Conservation (phyloP, 148 eudicot species). For the Camellia granthamiana region DNA sequence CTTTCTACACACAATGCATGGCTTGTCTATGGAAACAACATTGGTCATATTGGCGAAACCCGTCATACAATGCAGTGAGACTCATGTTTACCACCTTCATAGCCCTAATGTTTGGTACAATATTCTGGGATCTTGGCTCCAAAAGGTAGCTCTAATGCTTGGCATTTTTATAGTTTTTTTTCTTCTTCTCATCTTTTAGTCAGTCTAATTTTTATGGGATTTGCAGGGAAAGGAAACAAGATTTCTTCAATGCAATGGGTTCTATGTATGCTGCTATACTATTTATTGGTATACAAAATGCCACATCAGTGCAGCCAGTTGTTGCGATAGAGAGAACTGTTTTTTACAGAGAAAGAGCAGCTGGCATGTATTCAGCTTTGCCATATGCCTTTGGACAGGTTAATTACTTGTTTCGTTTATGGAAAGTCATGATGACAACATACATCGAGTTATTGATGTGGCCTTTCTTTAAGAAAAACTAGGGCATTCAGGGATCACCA, state of each 20-base stretch:
- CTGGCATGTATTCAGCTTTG: slow-evolving; percentile 61
- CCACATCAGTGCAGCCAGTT: slow-evolving; percentile 48
- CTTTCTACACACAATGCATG: slow-evolving; percentile 34
- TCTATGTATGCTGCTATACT: slow-evolving; percentile 46
- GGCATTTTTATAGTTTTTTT: background rate
- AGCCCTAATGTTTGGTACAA: slow-evolving; percentile 52
- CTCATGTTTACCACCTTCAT: slow-evolving; percentile 48
- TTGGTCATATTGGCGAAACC: slow-evolving; percentile 63
- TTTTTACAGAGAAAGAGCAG: slow-evolving; percentile 58
- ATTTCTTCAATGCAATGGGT: slow-evolving; percentile 53
- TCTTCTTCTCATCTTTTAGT: background rate
- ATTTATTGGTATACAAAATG: slow-evolving; percentile 47
- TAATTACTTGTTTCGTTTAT: background rate
- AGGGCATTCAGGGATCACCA: no score
- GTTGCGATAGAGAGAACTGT: slow-evolving; percentile 54
- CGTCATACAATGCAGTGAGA: slow-evolving; percentile 55
- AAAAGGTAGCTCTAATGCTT: slow-evolving; percentile 24
- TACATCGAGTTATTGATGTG: no score
- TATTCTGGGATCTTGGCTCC: slow-evolving; percentile 53
- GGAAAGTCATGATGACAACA: background rate
- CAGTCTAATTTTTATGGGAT: background rate
- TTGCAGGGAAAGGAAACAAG: slow-evolving; percentile 26
- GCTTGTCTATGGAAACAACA: slow-evolving; percentile 67
- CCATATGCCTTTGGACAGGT: slow-evolving; percentile 67
- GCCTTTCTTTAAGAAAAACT: background rate